Conservation (phyloP, 2,329 filamentous ascomycete genomes). For the Aspergillus sp. region DNA sequence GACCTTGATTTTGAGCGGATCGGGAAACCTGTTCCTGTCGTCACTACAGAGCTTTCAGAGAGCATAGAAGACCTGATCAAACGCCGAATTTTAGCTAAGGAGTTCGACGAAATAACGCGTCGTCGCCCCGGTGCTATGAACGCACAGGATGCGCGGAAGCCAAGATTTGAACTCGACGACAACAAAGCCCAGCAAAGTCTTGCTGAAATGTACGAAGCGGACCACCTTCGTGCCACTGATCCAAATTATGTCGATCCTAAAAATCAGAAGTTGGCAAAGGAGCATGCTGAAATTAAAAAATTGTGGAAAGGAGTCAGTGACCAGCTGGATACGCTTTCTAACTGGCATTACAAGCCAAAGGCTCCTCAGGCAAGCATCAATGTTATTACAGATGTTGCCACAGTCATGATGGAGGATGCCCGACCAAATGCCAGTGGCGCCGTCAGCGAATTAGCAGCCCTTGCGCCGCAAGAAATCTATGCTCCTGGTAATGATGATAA, state of each 20-base stretch:
- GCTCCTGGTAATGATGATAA: slow-evolving; percentile 56
- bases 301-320: slow-evolving; percentile 75
- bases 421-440: slow-evolving; percentile 72
- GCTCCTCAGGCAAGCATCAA: slow-evolving; percentile 71
- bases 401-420: slow-evolving; percentile 88
- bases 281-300: slow-evolving; percentile 72
- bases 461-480: slow-evolving; percentile 94
- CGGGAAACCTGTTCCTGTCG: slow-evolving; percentile 88
- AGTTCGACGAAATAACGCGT: slow-evolving; percentile 86
- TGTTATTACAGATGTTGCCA: slow-evolving; percentile 83
- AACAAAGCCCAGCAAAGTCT: slow-evolving; percentile 79
- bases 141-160: slow-evolving; percentile 57
- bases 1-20: slow-evolving; percentile 93
- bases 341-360: slow-evolving; percentile 93
- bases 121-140: slow-evolving; percentile 67
- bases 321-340: slow-evolving; percentile 80
- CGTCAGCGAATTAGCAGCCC: slow-evolving; percentile 52
- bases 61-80: slow-evolving; percentile 92
- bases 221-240: slow-evolving; percentile 71
- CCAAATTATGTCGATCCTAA: slow-evolving; percentile 72
- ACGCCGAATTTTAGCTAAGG: slow-evolving; percentile 74
- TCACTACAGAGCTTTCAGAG: slow-evolving; percentile 84
- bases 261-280: slow-evolving; percentile 71
- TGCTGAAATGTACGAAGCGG: slow-evolving; percentile 88
- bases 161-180: slow-evolving; percentile 74